phyloP scores from a whole-genome alignment of 805 yeast species.

The Debaryomyces castellii region DNA sequence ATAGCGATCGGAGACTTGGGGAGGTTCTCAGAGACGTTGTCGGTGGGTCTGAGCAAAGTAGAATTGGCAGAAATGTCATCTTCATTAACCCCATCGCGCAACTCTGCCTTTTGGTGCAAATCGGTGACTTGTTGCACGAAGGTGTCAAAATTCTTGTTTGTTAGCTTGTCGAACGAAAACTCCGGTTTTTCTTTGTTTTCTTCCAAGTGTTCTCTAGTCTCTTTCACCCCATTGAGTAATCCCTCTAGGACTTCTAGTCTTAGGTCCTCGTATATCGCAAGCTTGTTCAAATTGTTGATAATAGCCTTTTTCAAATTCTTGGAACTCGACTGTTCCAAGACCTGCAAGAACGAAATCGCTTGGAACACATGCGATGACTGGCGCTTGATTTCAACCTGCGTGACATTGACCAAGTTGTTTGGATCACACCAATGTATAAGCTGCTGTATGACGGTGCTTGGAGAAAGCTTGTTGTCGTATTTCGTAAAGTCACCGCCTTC shows the following conservation, averaged over 20 bases:
- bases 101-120: conserved; percentile 22
- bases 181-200: conserved; percentile 21
- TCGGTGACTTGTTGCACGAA: conserved; percentile 27
- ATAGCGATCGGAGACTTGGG: background rate
- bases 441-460: conserved; percentile 64
- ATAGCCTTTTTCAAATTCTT: conserved; percentile 55
- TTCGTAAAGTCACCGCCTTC: conserved; percentile 31
- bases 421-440: conserved; percentile 87
- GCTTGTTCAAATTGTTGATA: conserved; percentile 48
- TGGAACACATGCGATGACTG: conserved; percentile 57
- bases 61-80: background rate
- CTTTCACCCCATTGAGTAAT: conserved; percentile 32
- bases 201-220: conserved; percentile 27
- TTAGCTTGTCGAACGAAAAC: conserved; percentile 31
- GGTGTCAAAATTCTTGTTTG: conserved; percentile 29
- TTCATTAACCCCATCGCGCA: conserved; percentile 12
- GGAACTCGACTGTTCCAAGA: conserved; percentile 49
- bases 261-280: conserved; percentile 31
- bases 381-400: conserved; percentile 38
- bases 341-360: conserved; percentile 52
- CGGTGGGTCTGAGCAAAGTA: conserved; percentile 3
- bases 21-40: conserved; percentile 9
- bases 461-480: conserved; percentile 26
- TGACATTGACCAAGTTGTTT: conserved; percentile 51
- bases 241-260: conserved; percentile 31